phyloP scores from a whole-genome alignment of 1,139 yeast genomes.

The Protomyces pachydermus region DNA sequence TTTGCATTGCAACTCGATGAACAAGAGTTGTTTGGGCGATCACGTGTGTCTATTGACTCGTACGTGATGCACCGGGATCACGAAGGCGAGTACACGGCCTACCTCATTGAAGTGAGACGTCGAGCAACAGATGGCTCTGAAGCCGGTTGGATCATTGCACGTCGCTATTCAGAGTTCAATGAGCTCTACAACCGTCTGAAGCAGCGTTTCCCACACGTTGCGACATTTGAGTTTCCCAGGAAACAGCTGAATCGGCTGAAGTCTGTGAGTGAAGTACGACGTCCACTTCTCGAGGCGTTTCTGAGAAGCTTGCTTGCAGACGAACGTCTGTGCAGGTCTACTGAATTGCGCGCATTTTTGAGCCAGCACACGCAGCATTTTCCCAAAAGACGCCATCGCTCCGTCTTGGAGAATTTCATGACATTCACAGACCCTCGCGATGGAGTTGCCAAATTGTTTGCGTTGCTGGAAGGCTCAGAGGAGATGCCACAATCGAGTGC shows the following conservation, averaged over 20 bases:
- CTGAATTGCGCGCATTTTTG: slow-evolving; percentile 66
- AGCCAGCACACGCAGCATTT: slow-evolving; percentile 41
- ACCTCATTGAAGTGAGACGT: slow-evolving; percentile 13
- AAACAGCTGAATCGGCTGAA: slow-evolving; percentile 44
- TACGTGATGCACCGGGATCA: not conserved
- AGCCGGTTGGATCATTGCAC: slow-evolving; percentile 85
- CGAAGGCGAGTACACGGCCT: slow-evolving; percentile 5
- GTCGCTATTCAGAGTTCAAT: slow-evolving; percentile 80
- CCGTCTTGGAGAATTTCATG: slow-evolving; percentile 53
- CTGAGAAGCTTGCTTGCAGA: slow-evolving; percentile 53
- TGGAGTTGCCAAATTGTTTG: slow-evolving; percentile 55
- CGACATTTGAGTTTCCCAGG: slow-evolving; percentile 56
- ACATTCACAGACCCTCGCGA: slow-evolving; percentile 43
- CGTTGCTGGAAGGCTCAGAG: slow-evolving; percentile 41
- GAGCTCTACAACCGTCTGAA: slow-evolving; percentile 63
- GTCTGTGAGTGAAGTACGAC: slow-evolving; percentile 60
- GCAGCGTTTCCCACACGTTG: slow-evolving; percentile 50
- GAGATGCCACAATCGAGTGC: not conserved
- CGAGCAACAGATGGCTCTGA: slow-evolving; percentile 38
- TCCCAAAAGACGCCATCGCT: slow-evolving; percentile 60
- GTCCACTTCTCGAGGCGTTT: slow-evolving; percentile 58
- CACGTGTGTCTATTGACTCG: not conserved
- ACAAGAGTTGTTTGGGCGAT: slow-evolving; percentile 65
- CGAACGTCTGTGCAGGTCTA: slow-evolving; percentile 68
- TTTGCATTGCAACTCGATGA: slow-evolving; percentile 61